Evolutionary conservation across 2,329 filamentous ascomycete species (phyloP).

Genomic region (Aspergillus ibericus): DNA sequence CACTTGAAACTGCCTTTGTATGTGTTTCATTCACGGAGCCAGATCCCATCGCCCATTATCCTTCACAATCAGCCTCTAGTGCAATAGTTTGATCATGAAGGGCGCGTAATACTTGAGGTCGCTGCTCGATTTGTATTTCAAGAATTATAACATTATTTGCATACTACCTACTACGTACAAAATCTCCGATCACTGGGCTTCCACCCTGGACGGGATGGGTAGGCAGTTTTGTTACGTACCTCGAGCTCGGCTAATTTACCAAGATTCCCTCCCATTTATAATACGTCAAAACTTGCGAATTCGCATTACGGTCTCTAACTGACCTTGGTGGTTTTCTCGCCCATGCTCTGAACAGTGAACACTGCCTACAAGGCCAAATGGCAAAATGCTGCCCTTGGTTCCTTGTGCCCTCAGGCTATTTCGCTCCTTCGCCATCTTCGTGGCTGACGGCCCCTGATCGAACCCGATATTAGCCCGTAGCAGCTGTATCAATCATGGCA

Average conservation of each 20-base stretch:
- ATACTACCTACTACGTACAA: background rate
- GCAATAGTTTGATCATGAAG: no score
- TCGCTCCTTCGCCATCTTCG: background rate
- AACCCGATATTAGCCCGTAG: background rate
- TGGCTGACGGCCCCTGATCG: background rate
- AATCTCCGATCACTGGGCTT: background rate
- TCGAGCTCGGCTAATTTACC: background rate
- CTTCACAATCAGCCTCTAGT: background rate
- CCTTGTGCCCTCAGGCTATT: background rate
- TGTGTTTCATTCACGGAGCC: background rate
- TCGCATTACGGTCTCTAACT: background rate
- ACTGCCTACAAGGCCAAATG: background rate
- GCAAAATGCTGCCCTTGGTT: background rate
- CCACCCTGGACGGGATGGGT: background rate
- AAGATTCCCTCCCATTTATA: background rate
- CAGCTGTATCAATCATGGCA: background rate
- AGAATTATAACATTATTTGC: background rate
- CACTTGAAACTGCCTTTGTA: background rate
- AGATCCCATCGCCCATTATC: background rate
- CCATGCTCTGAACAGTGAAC: background rate
- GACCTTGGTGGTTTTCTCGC: background rate
- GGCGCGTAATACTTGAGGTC: background rate
- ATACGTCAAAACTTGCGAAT: background rate
- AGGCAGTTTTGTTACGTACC: background rate
- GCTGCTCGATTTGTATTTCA: background rate